Evolutionary conservation across 352 stramenopile species (phyloP).

Genomic region (Phytophthora chlamydospora): DNA sequence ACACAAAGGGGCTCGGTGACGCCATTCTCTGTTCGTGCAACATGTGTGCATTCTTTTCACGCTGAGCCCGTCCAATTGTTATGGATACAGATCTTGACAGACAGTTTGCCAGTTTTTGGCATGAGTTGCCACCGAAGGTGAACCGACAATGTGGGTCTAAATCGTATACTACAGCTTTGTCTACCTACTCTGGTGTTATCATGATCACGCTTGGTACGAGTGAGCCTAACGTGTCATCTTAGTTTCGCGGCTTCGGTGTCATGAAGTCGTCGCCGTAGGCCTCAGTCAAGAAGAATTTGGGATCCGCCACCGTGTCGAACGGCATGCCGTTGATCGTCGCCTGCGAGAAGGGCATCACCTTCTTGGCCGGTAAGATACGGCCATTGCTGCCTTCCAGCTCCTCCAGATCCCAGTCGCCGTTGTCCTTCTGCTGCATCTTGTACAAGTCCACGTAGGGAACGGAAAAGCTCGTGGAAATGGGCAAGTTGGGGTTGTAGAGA

Average conservation of each 20-base stretch:
- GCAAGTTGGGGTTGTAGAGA: conserved; percentile 37
- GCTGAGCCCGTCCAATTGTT: too few relatives aligned
- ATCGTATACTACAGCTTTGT: conserved; percentile 14
- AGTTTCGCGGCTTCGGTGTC: conserved; percentile 17
- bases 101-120: too few relatives aligned
- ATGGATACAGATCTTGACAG: too few relatives aligned
- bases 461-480: conserved; percentile 4
- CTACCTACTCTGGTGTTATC: conserved; percentile 1
- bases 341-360: conserved; percentile 28
- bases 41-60: too few relatives aligned
- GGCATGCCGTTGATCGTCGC: conserved; percentile 35
- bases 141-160: too few relatives aligned
- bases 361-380: conserved; percentile 18
- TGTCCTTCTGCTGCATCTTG: conserved; percentile 16
- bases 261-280: conserved; percentile 46
- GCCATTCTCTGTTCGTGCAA: too few relatives aligned
- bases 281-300: conserved; percentile 32
- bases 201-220: background rate
- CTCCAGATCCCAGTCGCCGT: conserved; percentile 28
- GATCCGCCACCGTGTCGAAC: conserved; percentile 42
- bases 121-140: too few relatives aligned
- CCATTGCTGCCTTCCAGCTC: conserved; percentile 22
- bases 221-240: background rate
- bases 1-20: too few relatives aligned
- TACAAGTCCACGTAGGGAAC: conserved; percentile 52